A percentile compares a stretch with the other conserved stretches of the same genome.
Conservation (phyloP, 306 rosid species). For the Malus orientalis region DNA sequence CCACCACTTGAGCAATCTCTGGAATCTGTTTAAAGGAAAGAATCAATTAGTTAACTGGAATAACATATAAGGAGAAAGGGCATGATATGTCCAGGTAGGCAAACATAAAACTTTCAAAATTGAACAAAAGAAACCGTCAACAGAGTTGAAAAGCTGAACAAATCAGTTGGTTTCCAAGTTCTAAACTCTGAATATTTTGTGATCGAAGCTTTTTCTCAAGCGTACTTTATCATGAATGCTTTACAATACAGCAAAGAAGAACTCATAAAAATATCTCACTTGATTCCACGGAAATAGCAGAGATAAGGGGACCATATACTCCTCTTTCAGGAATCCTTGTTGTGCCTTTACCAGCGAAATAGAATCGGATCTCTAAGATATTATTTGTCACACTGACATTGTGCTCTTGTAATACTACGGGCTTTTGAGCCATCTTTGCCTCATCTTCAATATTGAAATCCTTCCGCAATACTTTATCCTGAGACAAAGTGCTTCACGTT, state of each 20-base stretch:
- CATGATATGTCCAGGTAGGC: neutral
- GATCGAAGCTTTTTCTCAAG: neutral
- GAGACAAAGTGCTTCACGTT: slow-evolving; percentile 9
- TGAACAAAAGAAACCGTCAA: neutral
- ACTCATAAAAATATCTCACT: slow-evolving; percentile 27
- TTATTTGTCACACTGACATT: slow-evolving; percentile 38
- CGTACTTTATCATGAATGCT: neutral
- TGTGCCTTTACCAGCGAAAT: slow-evolving; percentile 57
- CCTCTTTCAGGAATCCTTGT: slow-evolving; percentile 55
- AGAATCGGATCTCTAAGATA: slow-evolving; percentile 51
- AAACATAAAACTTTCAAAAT: neutral
- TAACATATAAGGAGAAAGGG: neutral
- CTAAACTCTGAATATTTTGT: neutral
- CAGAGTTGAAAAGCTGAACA: neutral
- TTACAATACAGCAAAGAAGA: neutral
- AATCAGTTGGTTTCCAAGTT: neutral
- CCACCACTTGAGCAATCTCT: slow-evolving; percentile 34
- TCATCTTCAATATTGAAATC: slow-evolving; percentile 48
- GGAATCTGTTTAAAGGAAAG: slow-evolving; percentile 26
- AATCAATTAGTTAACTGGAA: neutral
- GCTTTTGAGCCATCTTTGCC: slow-evolving; percentile 36
- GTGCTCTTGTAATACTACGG: slow-evolving; percentile 15
- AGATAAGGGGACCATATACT: slow-evolving; percentile 63
- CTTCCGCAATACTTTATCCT: slow-evolving; percentile 42
- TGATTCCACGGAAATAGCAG: slow-evolving; percentile 61